Base-by-base conservation (phyloP, 225 moss, liverwort and hornwort genomes). In the Sphagnum contortum region DNA sequence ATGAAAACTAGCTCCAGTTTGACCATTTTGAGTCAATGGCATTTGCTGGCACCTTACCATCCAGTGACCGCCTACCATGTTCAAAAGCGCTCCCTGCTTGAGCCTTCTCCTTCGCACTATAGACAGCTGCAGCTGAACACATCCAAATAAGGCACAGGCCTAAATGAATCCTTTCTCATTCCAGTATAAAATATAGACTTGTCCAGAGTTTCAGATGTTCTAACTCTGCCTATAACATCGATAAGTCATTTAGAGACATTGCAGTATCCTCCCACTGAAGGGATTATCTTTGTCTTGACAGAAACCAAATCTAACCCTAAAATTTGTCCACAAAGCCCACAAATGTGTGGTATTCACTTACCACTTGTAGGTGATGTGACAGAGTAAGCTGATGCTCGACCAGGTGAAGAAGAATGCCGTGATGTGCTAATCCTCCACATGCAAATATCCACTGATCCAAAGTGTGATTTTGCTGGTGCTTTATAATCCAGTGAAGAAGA, bases 371-470 rank as follows among this genome's bases (percentile, higher is more conserved):
- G 72, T 14, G 72, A 72, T 6, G 48, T 66, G 8, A 72, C 72
- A 48, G 66, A 61, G 61, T 67, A 72, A 9, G 61, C 66, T 56
- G 55, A 61, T 14, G 61, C 54, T 60, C 61, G 66, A 72, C 48
- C 55, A n/a, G 72, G 72, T 56, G 29, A 29, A 29, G 72, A 72
- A 56, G 66, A 52, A 55, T 72, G 72, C 46, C 66, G 55, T 60
- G 61, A 55, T 61, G 72, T 72, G 44, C 66, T 72, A 5, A 72
- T 60, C 44, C 72, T 72, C 72, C 29, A 29, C 29, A 29, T 29
- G 29, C 72, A 57, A 52, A 61, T 66, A 6, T 72, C 66, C 5
- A 49, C 66, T 47, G 48, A 55, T 47, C 6, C 45, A 29, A 66
- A 60, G 46, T 64, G 63, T 50, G 58, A 45, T n/a, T 48, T 59